Evolutionary conservation across 2,329 filamentous ascomycete species (phyloP).

Genomic region (Ciborinia camelliae): DNA sequence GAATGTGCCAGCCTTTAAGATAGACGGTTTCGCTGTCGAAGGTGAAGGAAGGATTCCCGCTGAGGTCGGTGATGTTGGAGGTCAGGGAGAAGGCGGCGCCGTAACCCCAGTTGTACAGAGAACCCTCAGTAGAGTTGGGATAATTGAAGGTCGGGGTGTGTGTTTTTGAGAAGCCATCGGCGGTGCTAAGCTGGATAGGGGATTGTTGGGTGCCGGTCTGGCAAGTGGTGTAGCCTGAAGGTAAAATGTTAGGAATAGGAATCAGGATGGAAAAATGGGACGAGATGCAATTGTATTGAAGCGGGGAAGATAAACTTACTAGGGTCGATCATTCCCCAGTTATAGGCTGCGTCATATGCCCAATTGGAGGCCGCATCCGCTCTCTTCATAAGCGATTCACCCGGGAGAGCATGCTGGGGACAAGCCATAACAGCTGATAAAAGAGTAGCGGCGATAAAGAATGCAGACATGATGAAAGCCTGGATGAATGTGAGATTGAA

Average conservation of each 20-base stretch:
- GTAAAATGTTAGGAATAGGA: background rate
- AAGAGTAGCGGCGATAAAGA: conserved; percentile 17
- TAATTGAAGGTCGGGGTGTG: conserved; percentile 46
- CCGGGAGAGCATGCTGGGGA: conserved; percentile 26
- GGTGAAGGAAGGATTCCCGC: conserved; percentile 41
- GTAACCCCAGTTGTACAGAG: conserved; percentile 49
- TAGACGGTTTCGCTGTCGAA: conserved; percentile 48
- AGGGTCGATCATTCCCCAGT: conserved; percentile 41
- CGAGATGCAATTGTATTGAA: background rate
- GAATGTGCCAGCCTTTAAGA: conserved; percentile 50
- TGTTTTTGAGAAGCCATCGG: conserved; percentile 41
- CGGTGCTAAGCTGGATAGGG: conserved; percentile 44
- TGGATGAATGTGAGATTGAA: background rate
- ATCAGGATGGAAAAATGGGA: background rate
- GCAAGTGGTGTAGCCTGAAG: conserved; percentile 43
- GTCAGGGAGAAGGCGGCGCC: conserved; percentile 45
- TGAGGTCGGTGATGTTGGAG: conserved; percentile 35
- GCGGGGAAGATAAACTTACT: conserved; percentile 28
- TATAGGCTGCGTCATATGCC: conserved; percentile 40
- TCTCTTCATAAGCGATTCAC: conserved; percentile 20
- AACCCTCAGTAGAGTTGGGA: conserved; percentile 38
- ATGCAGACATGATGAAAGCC: background rate
- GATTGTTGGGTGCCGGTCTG: conserved; percentile 50
- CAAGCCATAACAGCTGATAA: conserved; percentile 26
- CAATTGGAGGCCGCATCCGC: conserved; percentile 28